A percentile compares a stretch with the other conserved stretches of the same genome.
These are phyloP conservation scores for Themeda triandra DNA, from an alignment of 176 grass and related monocot genomes.

Conservation along the genomic window DNA sequence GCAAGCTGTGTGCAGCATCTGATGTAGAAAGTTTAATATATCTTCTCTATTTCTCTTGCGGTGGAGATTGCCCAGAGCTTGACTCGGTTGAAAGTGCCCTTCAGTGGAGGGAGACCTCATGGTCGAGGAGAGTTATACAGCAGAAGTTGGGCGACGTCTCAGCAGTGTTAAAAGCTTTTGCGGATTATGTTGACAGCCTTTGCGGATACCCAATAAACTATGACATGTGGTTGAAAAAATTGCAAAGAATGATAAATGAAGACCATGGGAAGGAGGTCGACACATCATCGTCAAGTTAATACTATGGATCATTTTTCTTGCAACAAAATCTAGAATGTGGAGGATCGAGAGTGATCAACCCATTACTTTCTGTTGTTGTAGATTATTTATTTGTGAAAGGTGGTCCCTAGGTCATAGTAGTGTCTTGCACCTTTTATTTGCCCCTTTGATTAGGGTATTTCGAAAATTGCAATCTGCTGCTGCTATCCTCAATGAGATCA, in stretches of 20 bases:
- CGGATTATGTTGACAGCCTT: constrained; percentile 96
- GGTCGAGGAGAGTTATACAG: constrained; percentile 90
- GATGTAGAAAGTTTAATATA: constrained; percentile 92
- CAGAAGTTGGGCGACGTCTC: constrained; percentile 81
- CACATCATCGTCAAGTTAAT: constrained; percentile 47
- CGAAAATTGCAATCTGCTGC: constrained; percentile 34
- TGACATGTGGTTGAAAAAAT: constrained; percentile 92
- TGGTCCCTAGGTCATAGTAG: constrained; percentile 26
- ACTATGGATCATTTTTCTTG: constrained; percentile 10
- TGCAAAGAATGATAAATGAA: constrained; percentile 80
- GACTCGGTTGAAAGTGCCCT: constrained; percentile 93
- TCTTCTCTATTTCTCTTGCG: constrained; percentile 86
- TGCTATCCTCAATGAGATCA: constrained; percentile 39
- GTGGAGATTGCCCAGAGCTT: constrained; percentile 74
- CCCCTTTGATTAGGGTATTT: neutral
- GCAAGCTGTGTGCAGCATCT: constrained; percentile 88
- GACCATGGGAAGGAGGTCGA: constrained; percentile 91
- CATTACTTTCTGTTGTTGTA: constrained; percentile 42
- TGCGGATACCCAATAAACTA: constrained; percentile 97
- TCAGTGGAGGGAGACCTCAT: constrained; percentile 90
- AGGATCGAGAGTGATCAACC: constrained; percentile 4
- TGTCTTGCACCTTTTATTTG: neutral
- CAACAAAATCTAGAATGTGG: neutral
- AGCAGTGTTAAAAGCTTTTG: constrained; percentile 96
- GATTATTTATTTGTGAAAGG: constrained; percentile 58